These are phyloP conservation scores for Fusarium bulbicola DNA, from an alignment of 2,329 filamentous ascomycete species.

Conservation along the genomic window DNA sequence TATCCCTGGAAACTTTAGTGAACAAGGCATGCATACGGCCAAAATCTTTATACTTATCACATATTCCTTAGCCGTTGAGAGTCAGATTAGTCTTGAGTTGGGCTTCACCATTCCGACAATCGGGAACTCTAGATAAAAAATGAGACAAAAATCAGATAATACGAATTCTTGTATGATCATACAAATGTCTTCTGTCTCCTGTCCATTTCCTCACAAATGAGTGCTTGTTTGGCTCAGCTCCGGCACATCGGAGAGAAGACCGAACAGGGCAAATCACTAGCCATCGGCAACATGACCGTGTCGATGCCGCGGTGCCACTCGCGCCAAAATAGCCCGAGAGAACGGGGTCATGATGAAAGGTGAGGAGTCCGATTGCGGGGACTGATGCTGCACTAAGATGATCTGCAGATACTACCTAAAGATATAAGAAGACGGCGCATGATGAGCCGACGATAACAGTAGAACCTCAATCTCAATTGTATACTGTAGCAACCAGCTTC, in stretches of 20 bases:
- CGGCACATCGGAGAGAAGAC: constrained; percentile 16
- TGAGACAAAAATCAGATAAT: neutral
- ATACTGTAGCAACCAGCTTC: neutral
- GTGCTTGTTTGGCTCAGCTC: neutral
- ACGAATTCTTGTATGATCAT: neutral
- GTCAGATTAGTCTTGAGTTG: too few relatives aligned
- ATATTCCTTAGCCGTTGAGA: too few relatives aligned
- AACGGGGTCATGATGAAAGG: constrained; percentile 5
- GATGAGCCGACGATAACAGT: neutral
- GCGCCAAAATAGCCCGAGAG: constrained; percentile 22
- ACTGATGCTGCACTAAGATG: neutral
- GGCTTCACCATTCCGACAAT: neutral
- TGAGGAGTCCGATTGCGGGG: constrained; percentile 34
- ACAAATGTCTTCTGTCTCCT: neutral
- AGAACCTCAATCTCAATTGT: neutral
- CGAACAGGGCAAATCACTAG: neutral
- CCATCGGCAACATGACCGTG: constrained; percentile 11
- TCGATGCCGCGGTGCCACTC: constrained; percentile 4
- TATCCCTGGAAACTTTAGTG: neutral
- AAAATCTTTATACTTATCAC: too few relatives aligned
- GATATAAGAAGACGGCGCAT: constrained; percentile 1
- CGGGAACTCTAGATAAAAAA: neutral
- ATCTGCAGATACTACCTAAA: neutral
- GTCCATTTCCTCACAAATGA: neutral
- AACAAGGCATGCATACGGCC: too few relatives aligned